phyloP scores from a whole-genome alignment of 192 early-diverging fungal species.

The Allomyces arbusculus region DNA sequence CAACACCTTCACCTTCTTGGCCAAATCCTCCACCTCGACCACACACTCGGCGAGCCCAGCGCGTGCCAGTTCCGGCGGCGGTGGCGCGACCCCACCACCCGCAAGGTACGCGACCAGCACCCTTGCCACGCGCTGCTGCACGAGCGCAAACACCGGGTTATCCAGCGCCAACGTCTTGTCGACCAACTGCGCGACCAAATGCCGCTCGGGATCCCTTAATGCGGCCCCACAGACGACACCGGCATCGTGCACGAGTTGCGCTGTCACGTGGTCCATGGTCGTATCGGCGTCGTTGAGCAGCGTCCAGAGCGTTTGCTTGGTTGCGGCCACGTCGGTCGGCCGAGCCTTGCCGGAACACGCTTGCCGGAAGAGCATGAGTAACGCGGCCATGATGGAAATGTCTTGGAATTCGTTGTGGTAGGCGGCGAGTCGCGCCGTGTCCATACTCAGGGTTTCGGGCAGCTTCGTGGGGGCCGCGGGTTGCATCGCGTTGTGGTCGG shows the following conservation, averaged over 20 bases:
- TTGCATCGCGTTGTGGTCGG: not conserved
- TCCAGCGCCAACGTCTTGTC: conserved; percentile 23
- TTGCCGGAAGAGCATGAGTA: conserved; percentile 23
- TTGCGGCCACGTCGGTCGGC: not conserved
- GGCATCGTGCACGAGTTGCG: conserved; percentile 18
- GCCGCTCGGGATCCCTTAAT: conserved; percentile 6
- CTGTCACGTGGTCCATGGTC: conserved; percentile 20
- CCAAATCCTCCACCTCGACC: conserved; percentile 16
- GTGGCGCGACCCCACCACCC: not conserved
- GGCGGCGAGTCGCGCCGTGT: conserved; percentile 15
- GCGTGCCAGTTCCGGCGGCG: conserved; percentile 9
- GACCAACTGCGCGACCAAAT: conserved; percentile 10
- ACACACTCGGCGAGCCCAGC: conserved; percentile 14
- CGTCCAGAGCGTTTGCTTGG: conserved; percentile 23
- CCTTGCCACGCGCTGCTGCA: conserved; percentile 12
- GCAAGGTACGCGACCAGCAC: conserved; percentile 1
- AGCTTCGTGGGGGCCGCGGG: not conserved
- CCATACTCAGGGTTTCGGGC: conserved; percentile 27
- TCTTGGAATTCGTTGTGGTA: conserved; percentile 34
- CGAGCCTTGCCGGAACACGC: conserved; percentile 6
- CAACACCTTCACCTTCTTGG: conserved; percentile 11
- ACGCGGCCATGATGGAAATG: conserved; percentile 20
- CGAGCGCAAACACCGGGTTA: conserved; percentile 16
- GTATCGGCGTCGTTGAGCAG: conserved; percentile 30
- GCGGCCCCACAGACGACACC: conserved; percentile 15